Evolutionary conservation across 768 basidiomycete genomes (phyloP).

Genomic region (Ramaria rubella): DNA sequence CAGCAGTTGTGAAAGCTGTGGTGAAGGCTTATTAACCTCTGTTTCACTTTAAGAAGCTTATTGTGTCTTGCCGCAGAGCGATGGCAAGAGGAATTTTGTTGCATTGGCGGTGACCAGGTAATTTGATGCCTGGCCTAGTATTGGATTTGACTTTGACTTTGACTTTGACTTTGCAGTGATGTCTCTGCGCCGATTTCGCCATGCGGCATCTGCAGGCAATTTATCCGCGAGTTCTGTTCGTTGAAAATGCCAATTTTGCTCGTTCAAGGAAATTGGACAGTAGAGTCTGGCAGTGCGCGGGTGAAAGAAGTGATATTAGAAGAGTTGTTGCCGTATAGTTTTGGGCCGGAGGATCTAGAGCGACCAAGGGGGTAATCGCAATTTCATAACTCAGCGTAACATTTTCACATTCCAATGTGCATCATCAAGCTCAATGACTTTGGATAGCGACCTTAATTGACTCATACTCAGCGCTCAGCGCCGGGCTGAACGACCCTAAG

Average conservation of each 20-base stretch:
- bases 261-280: conserved; percentile 53
- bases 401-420: too few species aligned
- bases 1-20: conserved; percentile 90
- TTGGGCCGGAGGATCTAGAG: conserved; percentile 80
- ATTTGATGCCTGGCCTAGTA: not conserved
- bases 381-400: too few species aligned
- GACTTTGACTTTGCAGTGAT: conserved; percentile 44
- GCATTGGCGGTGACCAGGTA: conserved; percentile 80
- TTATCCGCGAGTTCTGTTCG: conserved; percentile 80
- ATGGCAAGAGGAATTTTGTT: conserved; percentile 61
- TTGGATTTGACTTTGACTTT: not conserved
- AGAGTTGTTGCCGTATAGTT: conserved; percentile 76
- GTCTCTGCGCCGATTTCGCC: conserved; percentile 65
- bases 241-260: conserved; percentile 67
- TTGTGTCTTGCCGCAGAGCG: conserved; percentile 49
- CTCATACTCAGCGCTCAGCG: too few species aligned
- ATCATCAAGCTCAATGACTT: too few species aligned
- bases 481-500: too few species aligned
- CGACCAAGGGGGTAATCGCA: not conserved
- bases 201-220: conserved; percentile 91
- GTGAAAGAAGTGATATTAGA: conserved; percentile 60
- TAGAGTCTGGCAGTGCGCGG: conserved; percentile 37
- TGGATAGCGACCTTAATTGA: too few species aligned
- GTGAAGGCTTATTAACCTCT: conserved; percentile 38
- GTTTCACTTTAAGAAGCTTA: not conserved